These are phyloP conservation scores for Aspergillus sergii DNA, from an alignment of 2,329 filamentous ascomycete species.

Conservation along the genomic window DNA sequence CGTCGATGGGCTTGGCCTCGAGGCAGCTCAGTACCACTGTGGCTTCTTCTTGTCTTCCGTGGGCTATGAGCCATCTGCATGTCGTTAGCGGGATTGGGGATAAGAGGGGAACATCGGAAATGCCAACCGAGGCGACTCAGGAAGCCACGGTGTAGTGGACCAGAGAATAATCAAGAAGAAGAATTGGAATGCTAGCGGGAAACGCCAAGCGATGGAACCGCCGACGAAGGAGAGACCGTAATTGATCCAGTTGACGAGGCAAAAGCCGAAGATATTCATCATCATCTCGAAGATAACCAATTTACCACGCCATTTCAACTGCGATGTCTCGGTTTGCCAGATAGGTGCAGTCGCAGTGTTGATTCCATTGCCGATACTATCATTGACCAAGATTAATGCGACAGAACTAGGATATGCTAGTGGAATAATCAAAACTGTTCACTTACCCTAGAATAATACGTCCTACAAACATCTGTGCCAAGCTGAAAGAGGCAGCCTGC, in stretches of 20 bases:
- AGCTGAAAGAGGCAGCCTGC: neutral
- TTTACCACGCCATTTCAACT: neutral
- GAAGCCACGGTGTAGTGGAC: neutral
- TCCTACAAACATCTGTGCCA: slow-evolving; percentile 1
- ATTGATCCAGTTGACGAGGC: slow-evolving; percentile 1
- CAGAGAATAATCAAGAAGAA: neutral
- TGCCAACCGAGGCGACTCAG: neutral
- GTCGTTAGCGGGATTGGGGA: neutral
- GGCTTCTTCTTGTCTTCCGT: neutral
- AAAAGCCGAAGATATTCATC: neutral
- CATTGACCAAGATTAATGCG: too few species aligned
- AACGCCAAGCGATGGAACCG: neutral
- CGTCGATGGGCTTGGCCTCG: neutral
- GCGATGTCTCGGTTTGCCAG: neutral
- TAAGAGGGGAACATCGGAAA: fast-evolving
- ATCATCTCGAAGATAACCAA: neutral
- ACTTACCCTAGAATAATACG: neutral
- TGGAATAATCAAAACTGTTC: too few species aligned
- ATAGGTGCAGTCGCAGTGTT: slow-evolving; percentile 2
- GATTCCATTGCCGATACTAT: slow-evolving; percentile 2
- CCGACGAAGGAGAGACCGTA: neutral
- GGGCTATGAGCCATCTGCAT: neutral
- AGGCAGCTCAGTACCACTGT: neutral
- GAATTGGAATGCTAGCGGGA: neutral
- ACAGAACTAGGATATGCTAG: fast-evolving